Percentiles rank a stretch among this genome's conserved stretches.
These are phyloP conservation scores for Rhizopogon sp. DNA, from an alignment of 768 basidiomycete species.

Conservation along the genomic window DNA sequence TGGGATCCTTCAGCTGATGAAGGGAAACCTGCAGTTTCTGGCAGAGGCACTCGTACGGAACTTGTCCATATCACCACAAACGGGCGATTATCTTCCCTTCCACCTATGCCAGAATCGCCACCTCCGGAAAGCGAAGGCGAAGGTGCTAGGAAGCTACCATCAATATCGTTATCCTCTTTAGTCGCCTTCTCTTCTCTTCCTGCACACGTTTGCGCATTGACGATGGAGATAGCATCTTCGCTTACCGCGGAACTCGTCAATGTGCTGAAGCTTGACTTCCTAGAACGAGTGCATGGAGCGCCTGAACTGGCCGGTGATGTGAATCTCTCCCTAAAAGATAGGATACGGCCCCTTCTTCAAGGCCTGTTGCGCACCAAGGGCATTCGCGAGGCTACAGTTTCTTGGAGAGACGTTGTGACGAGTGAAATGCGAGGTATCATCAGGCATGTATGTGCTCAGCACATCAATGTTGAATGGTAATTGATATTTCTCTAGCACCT, in stretches of 20 bases:
- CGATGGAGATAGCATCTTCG: slow-evolving; percentile 70
- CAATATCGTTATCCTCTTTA: slow-evolving; percentile 62
- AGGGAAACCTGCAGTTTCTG: slow-evolving; percentile 1
- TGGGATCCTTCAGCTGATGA: slow-evolving; percentile 34
- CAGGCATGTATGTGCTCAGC: slow-evolving; percentile 46
- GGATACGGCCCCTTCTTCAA: slow-evolving; percentile 65
- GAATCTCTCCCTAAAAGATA: slow-evolving; percentile 51
- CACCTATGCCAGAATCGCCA: slow-evolving; percentile 33
- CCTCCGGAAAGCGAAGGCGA: slow-evolving; percentile 4
- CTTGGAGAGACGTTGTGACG: slow-evolving; percentile 69
- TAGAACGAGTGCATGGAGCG: slow-evolving; percentile 39
- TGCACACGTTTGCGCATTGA: slow-evolving; percentile 61
- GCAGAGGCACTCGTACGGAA: slow-evolving; percentile 4
- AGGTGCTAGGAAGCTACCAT: slow-evolving; percentile 24
- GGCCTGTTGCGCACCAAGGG: slow-evolving; percentile 75
- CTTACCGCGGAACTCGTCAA: slow-evolving; percentile 76
- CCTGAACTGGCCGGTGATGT: slow-evolving; percentile 16
- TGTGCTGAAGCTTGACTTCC: slow-evolving; percentile 62
- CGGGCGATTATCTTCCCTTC: slow-evolving; percentile 23
- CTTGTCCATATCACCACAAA: slow-evolving; percentile 11
- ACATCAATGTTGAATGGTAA: background rate
- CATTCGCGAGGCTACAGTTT: slow-evolving; percentile 58
- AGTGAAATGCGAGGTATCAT: slow-evolving; percentile 53
- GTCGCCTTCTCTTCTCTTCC: slow-evolving; percentile 75
- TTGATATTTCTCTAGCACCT: slow-evolving; percentile 40